Percentiles rank a stretch among this genome's conserved stretches.
Evolutionary conservation across 2,329 filamentous ascomycete species (phyloP).

Genomic region (Monosporascus sp.): DNA sequence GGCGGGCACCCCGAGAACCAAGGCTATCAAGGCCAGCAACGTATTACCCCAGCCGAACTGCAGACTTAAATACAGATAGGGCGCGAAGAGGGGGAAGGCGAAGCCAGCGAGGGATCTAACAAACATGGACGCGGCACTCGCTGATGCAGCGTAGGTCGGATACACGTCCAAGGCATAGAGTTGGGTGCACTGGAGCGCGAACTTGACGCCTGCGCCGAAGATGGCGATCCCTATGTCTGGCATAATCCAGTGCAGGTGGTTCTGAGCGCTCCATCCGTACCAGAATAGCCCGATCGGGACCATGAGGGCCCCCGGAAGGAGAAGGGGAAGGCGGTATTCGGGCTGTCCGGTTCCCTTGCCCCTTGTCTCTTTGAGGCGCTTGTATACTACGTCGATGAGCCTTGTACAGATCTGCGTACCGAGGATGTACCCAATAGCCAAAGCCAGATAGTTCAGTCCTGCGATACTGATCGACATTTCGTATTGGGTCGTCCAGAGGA

Average conservation of each 20-base stretch:
- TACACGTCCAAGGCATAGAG: slow-evolving; percentile 36
- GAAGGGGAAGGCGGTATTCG: slow-evolving; percentile 32
- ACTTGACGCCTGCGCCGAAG: slow-evolving; percentile 25
- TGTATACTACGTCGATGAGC: slow-evolving; percentile 35
- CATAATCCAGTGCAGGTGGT: slow-evolving; percentile 32
- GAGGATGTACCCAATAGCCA: slow-evolving; percentile 19
- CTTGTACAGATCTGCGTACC: slow-evolving; percentile 31
- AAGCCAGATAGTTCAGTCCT: slow-evolving; percentile 25
- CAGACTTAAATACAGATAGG: slow-evolving; percentile 32
- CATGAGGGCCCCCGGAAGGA: slow-evolving; percentile 28
- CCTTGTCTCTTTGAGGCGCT: slow-evolving; percentile 31
- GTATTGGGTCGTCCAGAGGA: slow-evolving; percentile 32
- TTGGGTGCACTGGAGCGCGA: slow-evolving; percentile 15
- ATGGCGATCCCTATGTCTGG: slow-evolving; percentile 33
- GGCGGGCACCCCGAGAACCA: slow-evolving; percentile 41
- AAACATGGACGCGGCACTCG: slow-evolving; percentile 15
- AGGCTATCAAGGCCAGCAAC: slow-evolving; percentile 37
- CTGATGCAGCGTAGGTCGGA: slow-evolving; percentile 21
- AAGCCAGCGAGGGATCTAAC: slow-evolving; percentile 39
- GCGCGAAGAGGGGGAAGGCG: slow-evolving; percentile 41
- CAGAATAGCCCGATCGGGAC: slow-evolving; percentile 33
- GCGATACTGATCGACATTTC: slow-evolving; percentile 14
- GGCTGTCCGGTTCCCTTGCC: slow-evolving; percentile 27
- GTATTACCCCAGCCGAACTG: slow-evolving; percentile 38
- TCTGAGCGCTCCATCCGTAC: slow-evolving; percentile 35